phyloP scores from a whole-genome alignment of 495 filamentous ascomycete genomes.

The Darksidea phi region DNA sequence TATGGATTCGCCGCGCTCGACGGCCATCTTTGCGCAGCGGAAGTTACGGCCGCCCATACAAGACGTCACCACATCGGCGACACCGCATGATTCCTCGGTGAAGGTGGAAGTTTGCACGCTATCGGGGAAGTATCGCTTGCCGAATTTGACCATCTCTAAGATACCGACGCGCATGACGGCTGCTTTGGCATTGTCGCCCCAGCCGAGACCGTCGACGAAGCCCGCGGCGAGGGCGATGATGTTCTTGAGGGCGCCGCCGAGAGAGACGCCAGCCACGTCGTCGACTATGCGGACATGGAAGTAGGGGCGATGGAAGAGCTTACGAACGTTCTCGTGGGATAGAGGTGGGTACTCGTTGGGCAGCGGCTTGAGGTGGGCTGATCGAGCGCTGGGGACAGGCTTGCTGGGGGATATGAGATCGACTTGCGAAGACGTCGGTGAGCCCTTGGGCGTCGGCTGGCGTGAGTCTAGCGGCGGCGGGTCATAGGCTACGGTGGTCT shows the following conservation, averaged over 20 bases:
- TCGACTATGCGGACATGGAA: conserved; percentile 92
- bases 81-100: conserved; percentile 92
- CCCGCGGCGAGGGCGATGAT: conserved; percentile 92
- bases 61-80: conserved; percentile 93
- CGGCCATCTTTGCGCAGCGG: conserved; percentile 84
- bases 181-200: conserved; percentile 97
- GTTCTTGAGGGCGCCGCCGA: conserved; percentile 96
- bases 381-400: conserved; percentile 57
- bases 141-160: conserved; percentile 93
- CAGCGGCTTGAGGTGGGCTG: conserved; percentile 61
- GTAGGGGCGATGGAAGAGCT: conserved; percentile 93
- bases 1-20: conserved; percentile 74
- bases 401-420: conserved; percentile 65
- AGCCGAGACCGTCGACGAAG: conserved; percentile 91
- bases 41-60: conserved; percentile 91
- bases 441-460: conserved; percentile 63
- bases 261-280: conserved; percentile 93
- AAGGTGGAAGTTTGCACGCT: conserved; percentile 79
- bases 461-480: conserved; percentile 81
- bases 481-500: conserved; percentile 95
- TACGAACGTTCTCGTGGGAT: conserved; percentile 72
- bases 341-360: conserved; percentile 79
- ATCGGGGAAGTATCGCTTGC: conserved; percentile 83
- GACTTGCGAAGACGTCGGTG: conserved; percentile 54
- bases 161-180: conserved; percentile 95